Percentiles rank a stretch among this genome's conserved stretches.
These are phyloP conservation scores for Inga leiocalycina DNA, from an alignment of 306 rosid species.

Conservation along the genomic window DNA sequence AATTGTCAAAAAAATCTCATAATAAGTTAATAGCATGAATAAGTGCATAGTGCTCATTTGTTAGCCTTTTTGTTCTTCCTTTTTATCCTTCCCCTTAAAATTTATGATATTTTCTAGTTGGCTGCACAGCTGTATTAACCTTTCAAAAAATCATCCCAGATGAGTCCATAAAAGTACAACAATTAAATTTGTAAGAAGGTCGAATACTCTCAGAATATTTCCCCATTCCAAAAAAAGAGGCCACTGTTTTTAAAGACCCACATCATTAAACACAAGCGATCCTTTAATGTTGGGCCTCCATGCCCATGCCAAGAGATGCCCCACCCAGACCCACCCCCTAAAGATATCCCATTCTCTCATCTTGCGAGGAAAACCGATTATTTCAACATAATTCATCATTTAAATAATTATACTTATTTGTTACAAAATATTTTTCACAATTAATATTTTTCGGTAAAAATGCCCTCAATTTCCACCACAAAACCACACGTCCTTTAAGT, in stretches of 20 bases:
- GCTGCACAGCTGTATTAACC: not conserved
- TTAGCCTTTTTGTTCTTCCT: not conserved
- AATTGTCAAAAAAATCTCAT: too few relatives aligned
- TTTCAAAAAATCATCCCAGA: too few relatives aligned
- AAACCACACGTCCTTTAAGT: not conserved
- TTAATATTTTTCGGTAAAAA: too few relatives aligned
- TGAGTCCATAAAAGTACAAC: too few relatives aligned
- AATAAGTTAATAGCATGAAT: too few relatives aligned
- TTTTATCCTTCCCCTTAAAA: not conserved
- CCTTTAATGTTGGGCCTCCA: conserved; percentile 4
- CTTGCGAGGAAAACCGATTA: too few relatives aligned
- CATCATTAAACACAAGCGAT: not conserved
- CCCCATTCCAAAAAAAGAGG: not conserved
- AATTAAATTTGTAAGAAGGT: too few relatives aligned
- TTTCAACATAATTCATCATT: not conserved
- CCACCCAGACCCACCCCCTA: not conserved
- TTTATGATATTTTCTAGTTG: not conserved
- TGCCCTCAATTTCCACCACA: not conserved
- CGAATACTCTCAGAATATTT: too few relatives aligned
- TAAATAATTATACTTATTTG: too few relatives aligned
- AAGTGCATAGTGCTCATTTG: not conserved
- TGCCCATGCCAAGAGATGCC: not conserved
- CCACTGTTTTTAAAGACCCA: not conserved
- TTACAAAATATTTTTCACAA: too few relatives aligned
- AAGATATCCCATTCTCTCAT: too few relatives aligned